Evolutionary conservation across 2,329 filamentous ascomycete species (phyloP), one percentile per base, ranked within the genome.

Genomic region (Aspergillus bombycis): DNA sequence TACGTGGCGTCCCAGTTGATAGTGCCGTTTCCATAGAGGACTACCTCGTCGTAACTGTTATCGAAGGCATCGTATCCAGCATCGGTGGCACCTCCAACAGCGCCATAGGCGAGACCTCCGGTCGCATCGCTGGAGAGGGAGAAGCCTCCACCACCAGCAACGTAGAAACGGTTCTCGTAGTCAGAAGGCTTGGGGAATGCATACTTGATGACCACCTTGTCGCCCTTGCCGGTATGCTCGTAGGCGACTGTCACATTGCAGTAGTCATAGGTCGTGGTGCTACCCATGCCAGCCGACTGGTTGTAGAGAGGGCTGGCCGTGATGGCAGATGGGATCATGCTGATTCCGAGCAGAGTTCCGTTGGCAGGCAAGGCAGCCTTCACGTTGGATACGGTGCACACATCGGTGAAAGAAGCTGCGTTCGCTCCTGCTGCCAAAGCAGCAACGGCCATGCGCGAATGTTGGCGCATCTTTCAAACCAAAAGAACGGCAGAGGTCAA

Each of bases 1-100:
- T 75, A 71, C 14, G 72, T 74, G 14, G 71, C 70, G 41, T 75
- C 72, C 71, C 72, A 75, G 65, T 75, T 75, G 60, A 75, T 70
- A 3, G 82, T 81, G 12, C 83, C 84, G 62, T 87, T 85, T n/a
- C 80, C 73, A 57, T 74, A 70, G 1, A 84, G 74, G 16, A 79
- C 74, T 1, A 81, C 78, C 21, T 74, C 70, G 43, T 76, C 73
- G 45, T 74, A 78, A 63, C 70, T 77, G 55, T 68, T 70, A 64
- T 70, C 70, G 68, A 83, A 81, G 19, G 78, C 79, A 57, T 78
- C 80, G 62, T 82, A 83, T 4, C 81, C 82, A 14, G 75, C 81
- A 57, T 78, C 76, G 4, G 80, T 82, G 50, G 75, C 75, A 57
- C 80, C 82, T 0, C 72, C 70, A 2, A 69, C 77, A 26, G 80